Conservation (phyloP, 2,329 filamentous ascomycete genomes). For the Cryoendolithus antarcticus region DNA sequence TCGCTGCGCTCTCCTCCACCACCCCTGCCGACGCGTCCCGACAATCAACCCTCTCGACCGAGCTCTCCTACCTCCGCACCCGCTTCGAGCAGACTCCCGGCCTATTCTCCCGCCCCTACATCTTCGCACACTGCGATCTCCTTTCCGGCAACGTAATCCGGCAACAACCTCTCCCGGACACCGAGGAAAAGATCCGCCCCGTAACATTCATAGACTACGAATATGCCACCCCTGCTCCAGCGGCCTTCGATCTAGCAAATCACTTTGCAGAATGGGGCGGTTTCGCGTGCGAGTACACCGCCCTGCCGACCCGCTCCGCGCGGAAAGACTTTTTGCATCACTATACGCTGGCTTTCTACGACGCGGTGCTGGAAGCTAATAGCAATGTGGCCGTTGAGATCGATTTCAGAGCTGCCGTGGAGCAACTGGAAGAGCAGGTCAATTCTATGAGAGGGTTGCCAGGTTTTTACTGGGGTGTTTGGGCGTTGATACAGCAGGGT, state of each 20-base stretch:
- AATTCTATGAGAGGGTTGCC: conserved; percentile 81
- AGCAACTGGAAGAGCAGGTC: conserved; percentile 64
- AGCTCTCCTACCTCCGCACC: conserved; percentile 57
- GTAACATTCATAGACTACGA: conserved; percentile 97
- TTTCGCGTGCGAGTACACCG: conserved; percentile 83
- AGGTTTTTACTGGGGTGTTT: conserved; percentile 85
- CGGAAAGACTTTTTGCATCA: conserved; percentile 70
- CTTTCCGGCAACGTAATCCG: conserved; percentile 95
- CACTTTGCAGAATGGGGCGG: conserved; percentile 98
- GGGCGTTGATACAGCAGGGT: conserved; percentile 85
- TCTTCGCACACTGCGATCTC: conserved; percentile 92
- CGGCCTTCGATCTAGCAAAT: conserved; percentile 92
- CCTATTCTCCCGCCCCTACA: conserved; percentile 63
- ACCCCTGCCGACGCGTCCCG: conserved; percentile 58
- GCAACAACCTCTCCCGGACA: conserved; percentile 35
- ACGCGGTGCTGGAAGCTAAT: conserved; percentile 29
- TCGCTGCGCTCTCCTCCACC: conserved; percentile 63
- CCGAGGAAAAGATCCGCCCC: conserved; percentile 13
- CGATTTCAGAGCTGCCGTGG: conserved; percentile 48
- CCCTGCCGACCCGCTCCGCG: conserved; percentile 65
- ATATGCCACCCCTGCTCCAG: conserved; percentile 86
- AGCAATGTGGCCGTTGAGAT: conserved; percentile 37
- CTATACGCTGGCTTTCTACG: conserved; percentile 63
- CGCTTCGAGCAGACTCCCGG: conserved; percentile 67
- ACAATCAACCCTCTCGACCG: conserved; percentile 56